Evolutionary conservation across 2,329 filamentous ascomycete genomes (phyloP), one percentile per base, ranked within the genome.

Genomic region (Monascus ruber): DNA sequence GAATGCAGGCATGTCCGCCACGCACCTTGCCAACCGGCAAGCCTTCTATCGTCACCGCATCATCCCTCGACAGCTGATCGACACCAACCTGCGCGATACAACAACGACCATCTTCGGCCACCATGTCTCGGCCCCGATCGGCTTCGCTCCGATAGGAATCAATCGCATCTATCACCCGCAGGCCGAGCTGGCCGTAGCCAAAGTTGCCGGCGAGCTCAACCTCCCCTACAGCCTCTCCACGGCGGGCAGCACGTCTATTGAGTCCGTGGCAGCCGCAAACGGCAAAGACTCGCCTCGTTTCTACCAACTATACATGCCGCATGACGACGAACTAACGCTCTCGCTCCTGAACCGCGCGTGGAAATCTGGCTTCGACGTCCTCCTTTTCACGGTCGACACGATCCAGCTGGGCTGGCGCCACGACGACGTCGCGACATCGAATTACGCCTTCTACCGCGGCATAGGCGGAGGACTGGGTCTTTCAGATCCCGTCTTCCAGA

Each of bases 31-130:
- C 24, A 81, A 81, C 54, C 69, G 76, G 4, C 71, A 78, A 55
- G 73, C 77, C 37, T 82, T 81, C 63, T 78, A 74, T 59, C 68
- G 75, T 1, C 76, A 79, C 59, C 70, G 73, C 34, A 76, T 82
- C 48, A 66, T 81, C 35, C 76, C 77, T 1, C 69, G 71, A 34
- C 74, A 73, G 64, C 70, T 81, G 1, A 68, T 79, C 33, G 74
- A 81, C 56, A 79, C 73, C 5, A 77, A 74, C 50, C 58, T 56
- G 27, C 71, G 76, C 31, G 75, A 80, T 48, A 77, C 74, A 1
- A 58, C 60, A 1, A 74, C 74, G 8, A 62, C 60, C 4, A 74
- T 82, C 43, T 81, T 79, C 54, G 73, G 76, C 9, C 73, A 79
- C 54, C 65, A 68, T 36, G 70, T 76, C 9, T 64, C 69, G 2